phyloP scores from a whole-genome alignment of 345 rosid genomes.

The Eucalyptus shirleyi region DNA sequence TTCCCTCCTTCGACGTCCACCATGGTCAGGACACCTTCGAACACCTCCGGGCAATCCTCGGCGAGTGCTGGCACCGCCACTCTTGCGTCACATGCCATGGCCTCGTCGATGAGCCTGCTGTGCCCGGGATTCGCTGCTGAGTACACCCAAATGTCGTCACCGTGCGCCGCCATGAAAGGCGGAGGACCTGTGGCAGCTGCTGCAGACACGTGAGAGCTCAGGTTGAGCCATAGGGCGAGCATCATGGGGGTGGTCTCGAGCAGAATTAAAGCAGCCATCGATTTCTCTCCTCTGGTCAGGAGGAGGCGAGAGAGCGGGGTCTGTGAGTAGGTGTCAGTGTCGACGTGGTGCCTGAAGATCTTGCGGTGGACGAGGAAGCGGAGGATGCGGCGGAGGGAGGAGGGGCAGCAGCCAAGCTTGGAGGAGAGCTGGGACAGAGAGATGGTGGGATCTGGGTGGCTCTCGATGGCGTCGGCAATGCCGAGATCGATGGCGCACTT shows the following conservation, averaged over 20 bases:
- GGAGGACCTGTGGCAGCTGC: background rate
- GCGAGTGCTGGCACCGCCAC: constrained; percentile 14
- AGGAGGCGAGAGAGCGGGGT: constrained; percentile 57
- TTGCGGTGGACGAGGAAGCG: constrained; percentile 40
- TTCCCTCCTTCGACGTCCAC: constrained; percentile 73
- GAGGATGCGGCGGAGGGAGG: constrained; percentile 49
- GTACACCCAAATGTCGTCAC: constrained; percentile 36
- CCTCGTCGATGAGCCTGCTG: constrained; percentile 33
- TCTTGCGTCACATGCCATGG: constrained; percentile 57
- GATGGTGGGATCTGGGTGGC: constrained; percentile 21
- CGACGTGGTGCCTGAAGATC: constrained; percentile 16
- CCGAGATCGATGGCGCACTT: constrained; percentile 49
- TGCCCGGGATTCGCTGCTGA: constrained; percentile 18
- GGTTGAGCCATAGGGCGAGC: constrained; percentile 46
- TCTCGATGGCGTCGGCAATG: constrained; percentile 48
- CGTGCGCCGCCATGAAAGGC: constrained; percentile 42
- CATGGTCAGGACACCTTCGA: constrained; percentile 37
- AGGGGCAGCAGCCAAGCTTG: constrained; percentile 25
- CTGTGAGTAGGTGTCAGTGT: constrained; percentile 13
- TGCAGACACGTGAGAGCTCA: constrained; percentile 19
- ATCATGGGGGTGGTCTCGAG: constrained; percentile 33
- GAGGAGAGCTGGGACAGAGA: constrained; percentile 38
- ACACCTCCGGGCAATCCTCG: constrained; percentile 28
- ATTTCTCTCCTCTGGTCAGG: constrained; percentile 14
- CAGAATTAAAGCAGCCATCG: constrained; percentile 27